These are phyloP conservation scores for Hymenoscyphus repandus DNA, from an alignment of 2,329 filamentous ascomycete species.

Conservation along the genomic window DNA sequence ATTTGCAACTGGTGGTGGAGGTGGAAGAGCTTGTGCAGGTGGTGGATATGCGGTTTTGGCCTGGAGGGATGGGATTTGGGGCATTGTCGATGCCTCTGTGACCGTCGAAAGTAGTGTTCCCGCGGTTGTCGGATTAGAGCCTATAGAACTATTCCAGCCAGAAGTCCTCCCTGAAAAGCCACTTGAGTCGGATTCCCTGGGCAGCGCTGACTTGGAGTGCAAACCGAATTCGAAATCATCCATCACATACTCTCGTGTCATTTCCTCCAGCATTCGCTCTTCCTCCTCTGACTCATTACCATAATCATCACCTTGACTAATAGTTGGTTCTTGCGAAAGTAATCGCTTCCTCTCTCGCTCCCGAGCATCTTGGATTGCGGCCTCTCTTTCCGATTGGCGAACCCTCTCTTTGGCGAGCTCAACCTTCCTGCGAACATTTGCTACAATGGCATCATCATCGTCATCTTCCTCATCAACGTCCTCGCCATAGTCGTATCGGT, in stretches of 20 bases:
- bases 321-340: slow-evolving; percentile 16
- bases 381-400: slow-evolving; percentile 67
- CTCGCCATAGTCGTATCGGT: slow-evolving; percentile 32
- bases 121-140: slow-evolving; percentile 65
- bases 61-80: slow-evolving; percentile 25
- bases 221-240: slow-evolving; percentile 76
- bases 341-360: slow-evolving; percentile 50
- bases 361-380: slow-evolving; percentile 53
- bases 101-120: slow-evolving; percentile 68
- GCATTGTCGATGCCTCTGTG: slow-evolving; percentile 44
- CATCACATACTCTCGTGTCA: slow-evolving; percentile 76
- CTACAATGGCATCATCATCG: slow-evolving; percentile 41
- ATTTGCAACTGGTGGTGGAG: slow-evolving; percentile 36
- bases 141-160: slow-evolving; percentile 69
- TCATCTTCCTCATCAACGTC: slow-evolving; percentile 39
- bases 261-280: slow-evolving; percentile 77
- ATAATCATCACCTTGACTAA: slow-evolving; percentile 53
- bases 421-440: slow-evolving; percentile 58
- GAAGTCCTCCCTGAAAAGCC: slow-evolving; percentile 64
- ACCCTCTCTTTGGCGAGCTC: slow-evolving; percentile 73
- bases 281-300: slow-evolving; percentile 63
- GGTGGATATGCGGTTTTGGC: slow-evolving; percentile 24
- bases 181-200: slow-evolving; percentile 78
- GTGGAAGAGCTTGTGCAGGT: slow-evolving; percentile 28
- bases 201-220: slow-evolving; percentile 61